Conservation (phyloP, 2,329 filamentous ascomycete species). For the Claviceps arundinis region DNA sequence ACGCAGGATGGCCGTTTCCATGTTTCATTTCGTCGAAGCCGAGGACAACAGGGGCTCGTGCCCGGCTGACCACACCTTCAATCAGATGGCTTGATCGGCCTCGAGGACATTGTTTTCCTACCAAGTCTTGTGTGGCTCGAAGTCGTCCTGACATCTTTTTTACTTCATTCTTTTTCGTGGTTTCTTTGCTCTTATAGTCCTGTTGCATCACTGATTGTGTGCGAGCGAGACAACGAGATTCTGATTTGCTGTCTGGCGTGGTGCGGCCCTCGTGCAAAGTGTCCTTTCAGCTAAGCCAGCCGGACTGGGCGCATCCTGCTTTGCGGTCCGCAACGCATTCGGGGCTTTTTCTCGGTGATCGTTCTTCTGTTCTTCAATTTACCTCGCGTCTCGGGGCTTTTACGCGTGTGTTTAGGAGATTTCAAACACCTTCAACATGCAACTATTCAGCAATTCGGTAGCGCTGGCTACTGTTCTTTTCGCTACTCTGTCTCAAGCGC, state of each 20-base stretch:
- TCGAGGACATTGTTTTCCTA: neutral
- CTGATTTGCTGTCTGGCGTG: neutral
- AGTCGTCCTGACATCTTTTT: neutral
- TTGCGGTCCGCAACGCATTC: neutral
- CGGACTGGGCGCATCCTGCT: neutral
- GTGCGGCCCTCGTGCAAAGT: neutral
- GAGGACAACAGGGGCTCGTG: neutral
- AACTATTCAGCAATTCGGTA: constrained; percentile 9
- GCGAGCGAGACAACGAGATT: neutral
- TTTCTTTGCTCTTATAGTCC: neutral
- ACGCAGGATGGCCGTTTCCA: neutral
- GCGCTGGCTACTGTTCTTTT: constrained; percentile 29
- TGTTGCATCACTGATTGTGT: neutral
- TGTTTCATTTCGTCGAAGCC: neutral
- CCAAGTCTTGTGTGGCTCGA: neutral
- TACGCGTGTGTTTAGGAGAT: too few species aligned
- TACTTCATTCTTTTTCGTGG: neutral
- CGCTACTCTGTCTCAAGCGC: constrained; percentile 41
- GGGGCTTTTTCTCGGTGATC: neutral
- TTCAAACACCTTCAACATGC: constrained; percentile 2
- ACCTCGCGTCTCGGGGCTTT: neutral
- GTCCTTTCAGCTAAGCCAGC: constrained; percentile 2
- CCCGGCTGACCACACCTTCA: neutral
- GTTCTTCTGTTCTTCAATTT: neutral
- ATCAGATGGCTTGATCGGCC: neutral